phyloP scores from a whole-genome alignment of 2,329 filamentous ascomycete genomes.

The Sclerotinia subarctica region DNA sequence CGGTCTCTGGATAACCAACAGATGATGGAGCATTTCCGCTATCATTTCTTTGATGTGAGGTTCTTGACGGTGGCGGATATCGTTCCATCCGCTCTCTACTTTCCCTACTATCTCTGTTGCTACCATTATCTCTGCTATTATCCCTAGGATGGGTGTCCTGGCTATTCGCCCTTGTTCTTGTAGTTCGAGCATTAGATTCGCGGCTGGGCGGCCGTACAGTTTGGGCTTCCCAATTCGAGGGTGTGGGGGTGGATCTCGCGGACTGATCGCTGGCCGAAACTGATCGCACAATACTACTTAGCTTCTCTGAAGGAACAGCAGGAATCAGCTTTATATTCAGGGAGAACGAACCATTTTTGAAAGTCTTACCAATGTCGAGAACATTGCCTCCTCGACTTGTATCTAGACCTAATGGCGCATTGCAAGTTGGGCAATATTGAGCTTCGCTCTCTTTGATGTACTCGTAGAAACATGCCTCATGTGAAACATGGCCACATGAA shows the following conservation, averaged over 20 bases:
- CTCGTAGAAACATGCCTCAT: constrained; percentile 98
- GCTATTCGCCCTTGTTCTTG: constrained; percentile 36
- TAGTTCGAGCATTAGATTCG: constrained; percentile 33
- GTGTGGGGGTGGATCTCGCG: constrained; percentile 46
- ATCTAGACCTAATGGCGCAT: constrained; percentile 86
- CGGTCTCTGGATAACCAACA: constrained; percentile 74
- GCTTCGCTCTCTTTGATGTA: constrained; percentile 94
- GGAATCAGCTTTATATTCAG: constrained; percentile 29
- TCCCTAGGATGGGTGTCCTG: constrained; percentile 38
- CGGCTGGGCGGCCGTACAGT: constrained; percentile 53
- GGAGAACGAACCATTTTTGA: constrained; percentile 38
- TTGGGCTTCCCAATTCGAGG: constrained; percentile 65
- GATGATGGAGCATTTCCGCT: constrained; percentile 75
- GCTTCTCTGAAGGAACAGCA: constrained; percentile 65
- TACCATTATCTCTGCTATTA: constrained; percentile 38
- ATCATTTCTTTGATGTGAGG: constrained; percentile 67
- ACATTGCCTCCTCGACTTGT: constrained; percentile 90
- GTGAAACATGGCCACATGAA: constrained; percentile 93
- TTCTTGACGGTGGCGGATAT: constrained; percentile 35
- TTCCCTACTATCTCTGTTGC: constrained; percentile 41
- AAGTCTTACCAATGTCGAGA: constrained; percentile 72
- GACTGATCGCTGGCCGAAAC: constrained; percentile 62
- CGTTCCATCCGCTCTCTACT: constrained; percentile 50
- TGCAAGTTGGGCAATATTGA: constrained; percentile 90
- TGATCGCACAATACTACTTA: constrained; percentile 87